These are phyloP conservation scores for Tetraselmis chui DNA, from an alignment of 139 green algal species.

Conservation along the genomic window DNA sequence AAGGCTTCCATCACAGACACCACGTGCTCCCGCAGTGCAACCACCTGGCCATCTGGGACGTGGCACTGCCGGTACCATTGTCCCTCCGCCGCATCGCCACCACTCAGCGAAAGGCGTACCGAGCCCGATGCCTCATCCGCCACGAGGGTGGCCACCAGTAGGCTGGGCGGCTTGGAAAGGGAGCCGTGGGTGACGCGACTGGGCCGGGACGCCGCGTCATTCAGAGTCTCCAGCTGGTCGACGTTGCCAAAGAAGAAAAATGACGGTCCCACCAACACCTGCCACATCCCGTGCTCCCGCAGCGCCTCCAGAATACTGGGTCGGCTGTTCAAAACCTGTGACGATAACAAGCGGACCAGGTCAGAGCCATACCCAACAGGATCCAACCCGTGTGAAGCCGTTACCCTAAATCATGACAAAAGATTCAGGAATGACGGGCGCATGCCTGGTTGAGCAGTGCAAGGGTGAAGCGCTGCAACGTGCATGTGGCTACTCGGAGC, in stretches of 20 bases:
- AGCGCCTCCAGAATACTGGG: neutral
- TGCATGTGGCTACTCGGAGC: neutral
- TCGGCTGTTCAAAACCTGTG: slow-evolving; percentile 2
- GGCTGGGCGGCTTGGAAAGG: no score
- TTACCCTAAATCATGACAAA: no score
- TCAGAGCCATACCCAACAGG: no score
- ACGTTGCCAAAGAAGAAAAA: slow-evolving; percentile 27
- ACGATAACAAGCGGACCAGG: no score
- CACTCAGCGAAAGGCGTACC: neutral
- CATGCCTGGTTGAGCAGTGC: neutral
- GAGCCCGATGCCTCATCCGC: neutral
- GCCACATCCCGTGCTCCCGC: slow-evolving; percentile 22
- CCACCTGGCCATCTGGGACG: neutral
- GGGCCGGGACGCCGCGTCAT: neutral
- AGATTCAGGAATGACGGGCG: neutral
- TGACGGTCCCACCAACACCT: slow-evolving; percentile 11
- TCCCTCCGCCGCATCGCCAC: neutral
- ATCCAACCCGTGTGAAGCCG: no score
- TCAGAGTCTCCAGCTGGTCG: neutral
- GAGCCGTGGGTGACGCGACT: neutral
- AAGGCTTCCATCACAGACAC: neutral
- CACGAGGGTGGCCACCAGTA: neutral
- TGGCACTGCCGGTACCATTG: neutral
- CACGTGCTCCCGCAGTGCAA: neutral
- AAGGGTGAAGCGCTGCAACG: neutral